Base-by-base conservation (phyloP, 2,329 filamentous ascomycete genomes). In the Fonsecaea erecta region DNA sequence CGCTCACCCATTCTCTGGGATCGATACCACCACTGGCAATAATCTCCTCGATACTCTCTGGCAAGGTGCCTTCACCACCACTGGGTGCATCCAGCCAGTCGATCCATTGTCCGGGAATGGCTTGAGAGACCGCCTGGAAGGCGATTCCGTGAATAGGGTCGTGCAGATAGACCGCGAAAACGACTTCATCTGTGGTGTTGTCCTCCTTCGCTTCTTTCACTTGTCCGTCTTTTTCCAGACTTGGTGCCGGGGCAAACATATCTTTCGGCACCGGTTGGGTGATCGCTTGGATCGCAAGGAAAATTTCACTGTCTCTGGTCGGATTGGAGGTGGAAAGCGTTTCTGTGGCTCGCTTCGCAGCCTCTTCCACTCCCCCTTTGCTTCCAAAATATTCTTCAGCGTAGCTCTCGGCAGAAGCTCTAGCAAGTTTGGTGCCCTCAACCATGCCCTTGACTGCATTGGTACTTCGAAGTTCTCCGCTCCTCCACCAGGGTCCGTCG, bases 401-500 rank as follows among this genome's bases (percentile, higher is more conserved):
- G 76, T 97, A 97, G 24, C 88, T 86, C 78, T 99, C 95, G 9
- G 94, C 95, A 73, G 89, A 91, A 52, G 92, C 95, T 52, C 93
- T 88, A 66, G 90, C 93, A 28, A 99, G 87, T 79, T 98, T 97
- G 21, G 92, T 96, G 64, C 92, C 95, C 77, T 96, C 94, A 12
- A 88, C 84, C 0, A 95, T 79, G 12, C 95, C 94, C 68, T 88
- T 89, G 56, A 98, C 89, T 1, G 90, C 81, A 59, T 92, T 91
- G 7, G 98, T 83, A 72, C 92, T 91, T 63, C 95, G 89, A 62
- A 89, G 75, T 84, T 86, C 55, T 80, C 83, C 77, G 1, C 75
- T 78, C 32, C 93, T 87, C 94, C 95, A 99, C 95, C 95, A 99
- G 2, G 95, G 95, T 0, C 95, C 95, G 73, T 98, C 94, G 54